Evolutionary conservation across 169 alveolate genomes (phyloP).

Genomic region (Babesia divergens): DNA sequence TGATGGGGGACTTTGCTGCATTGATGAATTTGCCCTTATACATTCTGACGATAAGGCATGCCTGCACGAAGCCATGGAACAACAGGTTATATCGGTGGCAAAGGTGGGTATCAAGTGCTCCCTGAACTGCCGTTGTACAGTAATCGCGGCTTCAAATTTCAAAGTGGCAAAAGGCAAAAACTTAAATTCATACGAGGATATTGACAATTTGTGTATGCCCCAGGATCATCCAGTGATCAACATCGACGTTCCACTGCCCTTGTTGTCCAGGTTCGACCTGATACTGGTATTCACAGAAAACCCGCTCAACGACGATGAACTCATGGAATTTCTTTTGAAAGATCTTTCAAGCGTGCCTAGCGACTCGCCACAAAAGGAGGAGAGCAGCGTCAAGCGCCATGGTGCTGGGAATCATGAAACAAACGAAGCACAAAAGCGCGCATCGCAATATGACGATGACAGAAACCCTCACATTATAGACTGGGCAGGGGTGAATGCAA

Average conservation of each 20-base stretch:
- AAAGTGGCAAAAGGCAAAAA: constrained; percentile 29
- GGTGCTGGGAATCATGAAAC: too few species aligned
- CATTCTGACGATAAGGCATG: constrained; percentile 82
- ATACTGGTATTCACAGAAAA: constrained; percentile 65
- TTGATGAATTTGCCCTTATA: constrained; percentile 88
- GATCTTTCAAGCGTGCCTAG: neutral
- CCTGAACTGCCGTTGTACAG: constrained; percentile 69
- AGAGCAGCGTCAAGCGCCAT: neutral
- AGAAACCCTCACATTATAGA: constrained; percentile 5
- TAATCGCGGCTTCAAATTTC: constrained; percentile 77
- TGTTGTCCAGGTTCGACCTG: constrained; percentile 73
- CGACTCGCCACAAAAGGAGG: neutral
- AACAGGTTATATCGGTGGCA: constrained; percentile 89
- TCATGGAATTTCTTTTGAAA: constrained; percentile 35
- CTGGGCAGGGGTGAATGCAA: constrained; percentile 42
- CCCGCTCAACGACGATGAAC: constrained; percentile 24
- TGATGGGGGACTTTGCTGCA: constrained; percentile 93
- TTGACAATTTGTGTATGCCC: neutral
- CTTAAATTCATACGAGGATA: neutral
- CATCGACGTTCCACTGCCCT: constrained; percentile 71
- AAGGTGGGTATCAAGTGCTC: constrained; percentile 76
- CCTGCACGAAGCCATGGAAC: constrained; percentile 95
- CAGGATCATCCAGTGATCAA: constrained; percentile 24
- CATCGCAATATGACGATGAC: neutral
- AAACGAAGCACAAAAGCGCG: neutral